These are phyloP conservation scores for Calocybe gangraenosa DNA, from an alignment of 768 basidiomycete species.

Conservation along the genomic window DNA sequence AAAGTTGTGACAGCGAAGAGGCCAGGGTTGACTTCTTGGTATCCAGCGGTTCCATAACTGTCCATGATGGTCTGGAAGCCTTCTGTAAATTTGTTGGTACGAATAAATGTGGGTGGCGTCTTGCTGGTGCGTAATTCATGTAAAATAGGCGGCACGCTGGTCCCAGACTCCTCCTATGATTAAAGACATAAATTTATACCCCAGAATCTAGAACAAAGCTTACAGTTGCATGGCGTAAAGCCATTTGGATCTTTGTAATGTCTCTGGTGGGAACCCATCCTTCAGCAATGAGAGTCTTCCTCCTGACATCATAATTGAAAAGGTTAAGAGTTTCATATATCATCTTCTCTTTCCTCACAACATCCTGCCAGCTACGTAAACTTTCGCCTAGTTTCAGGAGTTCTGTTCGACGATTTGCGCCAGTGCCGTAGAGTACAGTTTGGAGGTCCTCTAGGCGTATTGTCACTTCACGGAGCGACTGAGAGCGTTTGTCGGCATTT, in stretches of 20 bases:
- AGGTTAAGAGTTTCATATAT: slow-evolving; percentile 95
- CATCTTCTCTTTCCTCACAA: slow-evolving; percentile 92
- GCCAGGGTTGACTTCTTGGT: slow-evolving; percentile 97
- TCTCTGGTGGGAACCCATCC: slow-evolving; percentile 97
- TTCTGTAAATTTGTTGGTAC: slow-evolving; percentile 94
- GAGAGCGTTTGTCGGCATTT: slow-evolving; percentile 87
- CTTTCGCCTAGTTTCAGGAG: slow-evolving; percentile 81
- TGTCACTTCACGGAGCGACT: slow-evolving; percentile 85
- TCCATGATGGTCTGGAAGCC: slow-evolving; percentile 99
- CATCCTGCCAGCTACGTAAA: slow-evolving; percentile 88
- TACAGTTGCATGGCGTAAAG: slow-evolving; percentile 82
- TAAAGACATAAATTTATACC: no score
- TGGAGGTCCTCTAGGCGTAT: slow-evolving; percentile 89
- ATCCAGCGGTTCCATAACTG: slow-evolving; percentile 89
- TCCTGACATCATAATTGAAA: slow-evolving; percentile 89
- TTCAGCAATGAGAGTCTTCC: slow-evolving; percentile 95
- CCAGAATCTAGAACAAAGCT: slow-evolving; percentile 24
- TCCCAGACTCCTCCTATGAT: slow-evolving; percentile 80
- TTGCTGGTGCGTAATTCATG: slow-evolving; percentile 87
- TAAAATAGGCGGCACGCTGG: slow-evolving; percentile 86
- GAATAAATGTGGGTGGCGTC: slow-evolving; percentile 89
- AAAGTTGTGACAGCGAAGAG: slow-evolving; percentile 89
- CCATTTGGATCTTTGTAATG: slow-evolving; percentile 79
- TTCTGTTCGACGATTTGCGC: slow-evolving; percentile 75
- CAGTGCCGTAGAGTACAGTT: slow-evolving; percentile 86